A percentile compares a stretch with the other conserved stretches of the same genome.
Conservation (phyloP, 306 rosid genomes). For the Malus sylvestris region DNA sequence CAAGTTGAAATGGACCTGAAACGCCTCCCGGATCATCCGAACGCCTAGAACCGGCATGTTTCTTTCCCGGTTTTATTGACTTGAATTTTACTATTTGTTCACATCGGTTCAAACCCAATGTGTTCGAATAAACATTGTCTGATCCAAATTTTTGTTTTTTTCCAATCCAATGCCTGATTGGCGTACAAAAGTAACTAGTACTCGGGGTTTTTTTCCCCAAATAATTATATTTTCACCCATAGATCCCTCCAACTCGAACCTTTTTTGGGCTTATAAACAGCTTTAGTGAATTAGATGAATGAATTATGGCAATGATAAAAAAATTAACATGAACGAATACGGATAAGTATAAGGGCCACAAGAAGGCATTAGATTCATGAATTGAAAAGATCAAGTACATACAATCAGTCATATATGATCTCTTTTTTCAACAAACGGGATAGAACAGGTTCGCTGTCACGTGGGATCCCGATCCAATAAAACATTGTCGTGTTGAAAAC, state of each 20-base stretch:
- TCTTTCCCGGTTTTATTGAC: not conserved
- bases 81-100: not conserved
- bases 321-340: not conserved
- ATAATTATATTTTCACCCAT: too few species aligned
- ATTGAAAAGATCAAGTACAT: not conserved
- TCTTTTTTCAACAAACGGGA: not conserved
- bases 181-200: not conserved
- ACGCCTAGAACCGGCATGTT: slow-evolving; percentile 18
- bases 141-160: not conserved
- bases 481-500: not conserved
- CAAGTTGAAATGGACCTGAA: slow-evolving; percentile 88
- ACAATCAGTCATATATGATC: not conserved
- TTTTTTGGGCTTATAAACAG: not conserved
- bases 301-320: too few species aligned
- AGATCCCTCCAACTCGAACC: not conserved
- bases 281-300: not conserved
- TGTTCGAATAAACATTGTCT: not conserved
- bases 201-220: too few species aligned
- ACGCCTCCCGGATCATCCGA: slow-evolving; percentile 54
- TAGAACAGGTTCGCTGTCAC: not conserved
- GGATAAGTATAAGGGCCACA: not conserved
- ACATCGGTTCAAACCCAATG: not conserved
- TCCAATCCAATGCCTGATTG: not conserved
- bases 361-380: not conserved
- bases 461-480: not conserved